phyloP scores from a whole-genome alignment of 306 rosid genomes.

The Acacia acuminata region DNA sequence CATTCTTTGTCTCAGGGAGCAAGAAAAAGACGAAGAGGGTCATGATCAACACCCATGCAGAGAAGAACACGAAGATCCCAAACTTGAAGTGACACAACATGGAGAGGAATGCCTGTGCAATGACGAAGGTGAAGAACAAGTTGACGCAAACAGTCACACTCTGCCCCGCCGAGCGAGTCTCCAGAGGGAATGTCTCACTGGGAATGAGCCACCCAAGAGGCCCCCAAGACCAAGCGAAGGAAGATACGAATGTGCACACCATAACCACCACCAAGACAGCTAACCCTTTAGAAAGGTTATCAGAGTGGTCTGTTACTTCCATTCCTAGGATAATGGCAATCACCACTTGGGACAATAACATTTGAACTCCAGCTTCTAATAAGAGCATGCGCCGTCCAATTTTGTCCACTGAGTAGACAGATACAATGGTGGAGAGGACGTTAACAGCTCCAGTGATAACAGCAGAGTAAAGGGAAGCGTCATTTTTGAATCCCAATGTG shows the following conservation, averaged over 20 bases:
- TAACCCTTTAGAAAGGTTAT: conserved; percentile 41
- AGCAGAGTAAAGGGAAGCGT: conserved; percentile 83
- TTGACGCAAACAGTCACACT: conserved; percentile 84
- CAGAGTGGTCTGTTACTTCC: conserved; percentile 53
- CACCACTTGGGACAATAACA: conserved; percentile 78
- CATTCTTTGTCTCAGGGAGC: conserved; percentile 83
- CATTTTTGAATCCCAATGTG: conserved; percentile 72
- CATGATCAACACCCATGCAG: conserved; percentile 86
- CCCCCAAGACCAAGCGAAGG: conserved; percentile 99
- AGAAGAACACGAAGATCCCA: conserved; percentile 91
- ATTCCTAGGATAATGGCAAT: conserved; percentile 66
- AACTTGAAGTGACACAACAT: conserved; percentile 87
- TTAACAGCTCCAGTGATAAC: conserved; percentile 91
- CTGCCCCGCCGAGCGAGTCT: conserved; percentile 92
- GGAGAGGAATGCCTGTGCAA: conserved; percentile 91
- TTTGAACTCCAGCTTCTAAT: conserved; percentile 86
- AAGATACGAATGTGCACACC: conserved; percentile 77
- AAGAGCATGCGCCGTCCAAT: conserved; percentile 73
- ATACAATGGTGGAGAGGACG: conserved; percentile 70
- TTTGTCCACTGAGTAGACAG: conserved; percentile 81
- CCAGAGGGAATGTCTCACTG: conserved; percentile 87
- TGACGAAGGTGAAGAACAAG: conserved; percentile 79
- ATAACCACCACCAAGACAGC: conserved; percentile 64
- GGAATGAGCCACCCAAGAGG: conserved; percentile 95
- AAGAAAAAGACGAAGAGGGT: conserved; percentile 62